Evolutionary conservation across 805 yeast species (phyloP).

Genomic region (Candida vaughaniae): DNA sequence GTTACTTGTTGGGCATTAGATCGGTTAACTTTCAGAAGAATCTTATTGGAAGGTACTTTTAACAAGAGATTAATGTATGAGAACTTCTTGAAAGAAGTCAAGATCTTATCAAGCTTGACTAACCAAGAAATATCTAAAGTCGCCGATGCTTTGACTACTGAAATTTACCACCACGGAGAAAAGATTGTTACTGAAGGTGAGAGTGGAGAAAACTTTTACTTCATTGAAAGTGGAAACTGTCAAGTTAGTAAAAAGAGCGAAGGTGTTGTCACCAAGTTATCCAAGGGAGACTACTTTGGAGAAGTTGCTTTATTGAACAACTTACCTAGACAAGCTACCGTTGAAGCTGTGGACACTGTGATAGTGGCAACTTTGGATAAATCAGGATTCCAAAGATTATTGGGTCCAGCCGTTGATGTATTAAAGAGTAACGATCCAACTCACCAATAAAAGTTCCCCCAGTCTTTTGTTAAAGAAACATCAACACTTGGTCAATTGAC

Average conservation of each 20-base stretch:
- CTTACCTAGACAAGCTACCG: conserved; percentile 91
- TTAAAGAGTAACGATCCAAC: conserved; percentile 87
- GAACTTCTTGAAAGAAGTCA: conserved; percentile 81
- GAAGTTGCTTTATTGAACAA: conserved; percentile 92
- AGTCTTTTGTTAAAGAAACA: too few relatives aligned
- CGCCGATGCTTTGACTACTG: conserved; percentile 91
- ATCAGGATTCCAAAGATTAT: conserved; percentile 86
- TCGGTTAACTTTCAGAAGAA: conserved; percentile 88
- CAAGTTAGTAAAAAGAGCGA: conserved; percentile 56
- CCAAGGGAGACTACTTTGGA: conserved; percentile 92
- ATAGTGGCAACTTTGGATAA: conserved; percentile 92
- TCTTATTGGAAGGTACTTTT: conserved; percentile 85
- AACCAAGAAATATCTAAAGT: conserved; percentile 83
- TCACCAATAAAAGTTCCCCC: conserved; percentile 10
- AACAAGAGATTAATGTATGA: conserved; percentile 90
- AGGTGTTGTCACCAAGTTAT: conserved; percentile 50
- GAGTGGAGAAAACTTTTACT: conserved; percentile 44
- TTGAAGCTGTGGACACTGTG: conserved; percentile 68
- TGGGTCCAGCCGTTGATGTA: conserved; percentile 93
- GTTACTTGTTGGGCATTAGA: conserved; percentile 85
- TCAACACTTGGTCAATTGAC: too few relatives aligned
- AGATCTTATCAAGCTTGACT: conserved; percentile 70
- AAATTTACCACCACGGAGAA: conserved; percentile 66
- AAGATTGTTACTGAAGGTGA: conserved; percentile 86
- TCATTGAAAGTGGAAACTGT: conserved; percentile 73